Conservation (phyloP, 495 filamentous ascomycete species). For the Penicillium egyptiacum region DNA sequence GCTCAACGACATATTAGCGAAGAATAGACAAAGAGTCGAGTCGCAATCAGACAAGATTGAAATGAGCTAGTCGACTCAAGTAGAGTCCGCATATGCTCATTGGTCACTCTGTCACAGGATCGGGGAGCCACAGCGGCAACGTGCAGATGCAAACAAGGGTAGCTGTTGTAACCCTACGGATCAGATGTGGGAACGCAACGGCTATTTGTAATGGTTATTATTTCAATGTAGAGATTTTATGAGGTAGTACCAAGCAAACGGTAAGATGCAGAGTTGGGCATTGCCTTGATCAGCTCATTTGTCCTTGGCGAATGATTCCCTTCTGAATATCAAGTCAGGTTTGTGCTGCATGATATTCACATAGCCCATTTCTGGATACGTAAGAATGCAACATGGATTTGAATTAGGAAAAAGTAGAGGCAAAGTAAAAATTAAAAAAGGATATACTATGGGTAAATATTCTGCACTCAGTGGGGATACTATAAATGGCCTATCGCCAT, state of each 20-base stretch:
- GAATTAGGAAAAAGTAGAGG: not conserved
- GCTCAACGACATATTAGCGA: not conserved
- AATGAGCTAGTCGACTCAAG: not conserved
- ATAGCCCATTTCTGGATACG: not conserved
- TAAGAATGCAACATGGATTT: not conserved
- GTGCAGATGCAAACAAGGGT: constrained; percentile 15
- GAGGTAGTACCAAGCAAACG: constrained; percentile 4
- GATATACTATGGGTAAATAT: not conserved
- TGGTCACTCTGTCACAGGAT: constrained; percentile 5
- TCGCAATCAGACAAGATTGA: not conserved
- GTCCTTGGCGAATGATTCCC: constrained; percentile 4
- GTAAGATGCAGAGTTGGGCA: constrained; percentile 5
- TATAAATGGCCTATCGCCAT: constrained; percentile 15
- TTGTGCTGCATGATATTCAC: not conserved
- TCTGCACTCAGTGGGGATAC: not conserved
- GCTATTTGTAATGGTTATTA: not conserved
- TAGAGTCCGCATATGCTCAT: constrained; percentile 1
- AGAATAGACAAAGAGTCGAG: not conserved
- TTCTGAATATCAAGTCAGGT: not conserved
- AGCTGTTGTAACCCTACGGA: constrained; percentile 4
- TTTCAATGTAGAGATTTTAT: not conserved
- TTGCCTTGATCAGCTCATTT: not conserved
- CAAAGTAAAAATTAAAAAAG: not conserved
- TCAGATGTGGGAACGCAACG: constrained; percentile 1
- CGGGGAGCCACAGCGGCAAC: constrained; percentile 15